Evolutionary conservation across 208 protist genomes (phyloP).

Genomic region (Acanthamoeba comandoni): DNA sequence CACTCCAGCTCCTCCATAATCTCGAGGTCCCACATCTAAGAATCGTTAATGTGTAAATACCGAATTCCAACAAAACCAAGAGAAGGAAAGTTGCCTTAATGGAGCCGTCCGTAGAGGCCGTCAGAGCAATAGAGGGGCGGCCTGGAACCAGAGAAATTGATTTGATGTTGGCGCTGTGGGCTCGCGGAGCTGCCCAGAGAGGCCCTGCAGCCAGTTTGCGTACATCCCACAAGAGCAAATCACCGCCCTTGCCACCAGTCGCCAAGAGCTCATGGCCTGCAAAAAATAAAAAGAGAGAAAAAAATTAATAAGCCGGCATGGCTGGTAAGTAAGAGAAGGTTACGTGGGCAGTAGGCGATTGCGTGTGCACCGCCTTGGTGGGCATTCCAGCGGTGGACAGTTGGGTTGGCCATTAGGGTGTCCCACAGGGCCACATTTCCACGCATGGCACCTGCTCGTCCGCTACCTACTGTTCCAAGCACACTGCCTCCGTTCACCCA

Average conservation of each 20-base stretch:
- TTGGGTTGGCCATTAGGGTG: conserved; percentile 53
- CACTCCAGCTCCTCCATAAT: conserved; percentile 6
- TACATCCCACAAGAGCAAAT: conserved; percentile 40
- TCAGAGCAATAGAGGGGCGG: neutral
- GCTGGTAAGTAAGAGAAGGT: neutral
- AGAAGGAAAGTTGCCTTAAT: conserved; percentile 5
- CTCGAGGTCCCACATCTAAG: neutral
- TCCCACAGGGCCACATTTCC: conserved; percentile 64
- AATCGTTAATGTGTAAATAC: no score
- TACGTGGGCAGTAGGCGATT: conserved; percentile 54
- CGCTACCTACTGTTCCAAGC: conserved; percentile 36
- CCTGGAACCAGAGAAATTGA: conserved; percentile 13
- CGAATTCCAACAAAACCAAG: neutral
- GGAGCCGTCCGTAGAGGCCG: conserved; percentile 24
- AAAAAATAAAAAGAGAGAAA: no score
- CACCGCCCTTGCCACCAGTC: conserved; percentile 51
- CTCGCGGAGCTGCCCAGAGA: neutral
- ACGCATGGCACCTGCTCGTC: conserved; percentile 35
- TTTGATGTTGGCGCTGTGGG: conserved; percentile 41
- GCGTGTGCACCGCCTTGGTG: conserved; percentile 47
- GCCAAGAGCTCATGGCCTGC: conserved; percentile 24
- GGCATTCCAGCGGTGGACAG: conserved; percentile 3
- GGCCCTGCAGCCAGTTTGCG: neutral
- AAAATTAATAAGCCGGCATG: no score
- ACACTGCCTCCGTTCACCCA: conserved; percentile 61